Conservation (phyloP, 768 basidiomycete genomes). For the Mycena capillaripes region DNA sequence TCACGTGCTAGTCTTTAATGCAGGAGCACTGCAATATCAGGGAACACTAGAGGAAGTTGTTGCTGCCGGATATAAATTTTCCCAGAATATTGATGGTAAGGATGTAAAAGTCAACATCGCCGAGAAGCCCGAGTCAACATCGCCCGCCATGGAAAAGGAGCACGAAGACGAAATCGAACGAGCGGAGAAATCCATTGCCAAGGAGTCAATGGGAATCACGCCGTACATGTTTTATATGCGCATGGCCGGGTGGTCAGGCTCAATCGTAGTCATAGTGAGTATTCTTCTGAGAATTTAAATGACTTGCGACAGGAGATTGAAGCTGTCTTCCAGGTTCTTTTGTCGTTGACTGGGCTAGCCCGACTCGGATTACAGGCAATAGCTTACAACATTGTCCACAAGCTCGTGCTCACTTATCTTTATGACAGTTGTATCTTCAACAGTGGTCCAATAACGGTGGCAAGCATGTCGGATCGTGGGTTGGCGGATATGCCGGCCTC, state of each 20-base stretch:
- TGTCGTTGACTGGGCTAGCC: background rate
- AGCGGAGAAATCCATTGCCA: background rate
- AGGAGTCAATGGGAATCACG: constrained; percentile 7
- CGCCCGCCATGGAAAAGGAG: background rate
- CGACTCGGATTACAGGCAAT: too few species aligned
- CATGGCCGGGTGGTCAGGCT: constrained; percentile 19
- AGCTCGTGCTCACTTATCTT: too few species aligned
- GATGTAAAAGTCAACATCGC: too few species aligned
- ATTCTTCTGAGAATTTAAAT: too few species aligned
- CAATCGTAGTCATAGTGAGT: background rate
- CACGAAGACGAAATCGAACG: constrained; percentile 11
- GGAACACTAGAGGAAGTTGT: constrained; percentile 50
- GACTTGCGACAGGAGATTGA: too few species aligned
- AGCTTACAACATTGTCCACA: too few species aligned
- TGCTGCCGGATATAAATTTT: too few species aligned
- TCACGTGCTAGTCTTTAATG: constrained; percentile 71
- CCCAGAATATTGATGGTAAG: too few species aligned
- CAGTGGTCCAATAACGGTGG: constrained; percentile 7
- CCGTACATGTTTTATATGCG: constrained; percentile 21
- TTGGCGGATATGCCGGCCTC: constrained; percentile 9
- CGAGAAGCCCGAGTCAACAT: too few species aligned
- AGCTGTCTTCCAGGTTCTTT: too few species aligned
- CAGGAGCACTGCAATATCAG: constrained; percentile 66
- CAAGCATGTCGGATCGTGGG: background rate
- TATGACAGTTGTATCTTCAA: constrained; percentile 11